Conservation (phyloP, 2,329 filamentous ascomycete genomes). For the Lojkania enalia region DNA sequence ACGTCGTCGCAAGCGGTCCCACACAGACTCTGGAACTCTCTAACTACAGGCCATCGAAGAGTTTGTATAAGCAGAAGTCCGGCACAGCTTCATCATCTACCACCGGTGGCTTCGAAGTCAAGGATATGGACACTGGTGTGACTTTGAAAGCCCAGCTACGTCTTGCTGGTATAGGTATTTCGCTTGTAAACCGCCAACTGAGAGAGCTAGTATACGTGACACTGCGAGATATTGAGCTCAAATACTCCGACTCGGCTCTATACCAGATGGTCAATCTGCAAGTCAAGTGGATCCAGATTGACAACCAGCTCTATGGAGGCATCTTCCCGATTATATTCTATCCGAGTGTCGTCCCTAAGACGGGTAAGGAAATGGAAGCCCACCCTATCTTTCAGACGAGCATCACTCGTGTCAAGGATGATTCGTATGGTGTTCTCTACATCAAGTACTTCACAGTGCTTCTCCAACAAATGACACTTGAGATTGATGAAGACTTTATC, state of each 20-base stretch:
- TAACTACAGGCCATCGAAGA: slow-evolving; percentile 91
- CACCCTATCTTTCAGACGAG: slow-evolving; percentile 93
- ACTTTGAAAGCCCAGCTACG: slow-evolving; percentile 88
- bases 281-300: slow-evolving; percentile 98
- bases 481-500: slow-evolving; percentile 97
- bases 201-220: slow-evolving; percentile 94
- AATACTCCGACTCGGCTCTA: slow-evolving; percentile 88
- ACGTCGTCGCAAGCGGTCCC: slow-evolving; percentile 91
- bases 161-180: slow-evolving; percentile 88
- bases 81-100: slow-evolving; percentile 60
- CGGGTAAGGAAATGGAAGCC: slow-evolving; percentile 91
- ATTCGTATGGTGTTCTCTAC: slow-evolving; percentile 96
- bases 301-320: slow-evolving; percentile 97
- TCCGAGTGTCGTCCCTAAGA: slow-evolving; percentile 96
- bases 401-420: slow-evolving; percentile 93
- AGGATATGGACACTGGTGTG: slow-evolving; percentile 83
- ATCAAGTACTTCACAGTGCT: slow-evolving; percentile 97
- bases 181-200: slow-evolving; percentile 87
- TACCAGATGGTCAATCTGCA: slow-evolving; percentile 90
- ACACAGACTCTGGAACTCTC: slow-evolving; percentile 93
- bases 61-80: slow-evolving; percentile 76
- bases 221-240: slow-evolving; percentile 85
- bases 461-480: slow-evolving; percentile 96
- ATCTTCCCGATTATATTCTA: slow-evolving; percentile 98
- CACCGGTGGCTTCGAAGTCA: slow-evolving; percentile 84